phyloP scores from a whole-genome alignment of 805 yeast species.

The Kodamaea hsintzibuensis region DNA sequence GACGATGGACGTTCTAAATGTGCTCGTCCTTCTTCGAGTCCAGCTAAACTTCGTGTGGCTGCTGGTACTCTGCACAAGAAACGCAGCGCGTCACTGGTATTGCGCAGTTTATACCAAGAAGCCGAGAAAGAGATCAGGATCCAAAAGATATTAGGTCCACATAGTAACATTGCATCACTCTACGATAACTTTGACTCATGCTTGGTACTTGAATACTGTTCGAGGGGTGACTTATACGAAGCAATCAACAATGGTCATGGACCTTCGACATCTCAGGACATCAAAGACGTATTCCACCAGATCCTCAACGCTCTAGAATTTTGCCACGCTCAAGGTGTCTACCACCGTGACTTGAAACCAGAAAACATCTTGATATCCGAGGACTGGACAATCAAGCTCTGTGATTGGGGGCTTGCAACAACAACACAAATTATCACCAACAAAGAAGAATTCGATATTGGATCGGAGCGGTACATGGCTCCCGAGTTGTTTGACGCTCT shows the following conservation, averaged over 20 bases:
- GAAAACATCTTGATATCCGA: constrained; percentile 27
- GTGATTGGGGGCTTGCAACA: constrained; percentile 64
- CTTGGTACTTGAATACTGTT: constrained; percentile 72
- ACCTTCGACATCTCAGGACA: constrained; percentile 58
- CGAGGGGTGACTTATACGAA: constrained; percentile 85
- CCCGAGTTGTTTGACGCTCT: constrained; percentile 78
- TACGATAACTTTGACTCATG: constrained; percentile 54
- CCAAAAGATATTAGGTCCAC: constrained; percentile 57
- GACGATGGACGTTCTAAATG: not conserved
- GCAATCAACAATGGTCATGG: constrained; percentile 67
- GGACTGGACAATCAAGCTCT: constrained; percentile 57
- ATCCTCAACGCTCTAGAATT: constrained; percentile 50
- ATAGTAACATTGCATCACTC: constrained; percentile 47
- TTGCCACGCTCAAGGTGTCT: constrained; percentile 46
- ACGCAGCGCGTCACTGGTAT: constrained; percentile 20
- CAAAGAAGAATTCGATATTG: constrained; percentile 66
- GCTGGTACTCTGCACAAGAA: constrained; percentile 13
- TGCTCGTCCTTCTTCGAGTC: constrained; percentile 35
- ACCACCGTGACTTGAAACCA: constrained; percentile 30
- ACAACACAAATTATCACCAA: constrained; percentile 57
- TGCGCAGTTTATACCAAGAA: constrained; percentile 45
- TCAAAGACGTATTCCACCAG: constrained; percentile 54
- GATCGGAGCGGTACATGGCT: constrained; percentile 92
- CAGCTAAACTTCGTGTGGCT: constrained; percentile 29
- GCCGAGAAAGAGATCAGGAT: constrained; percentile 70